These are phyloP conservation scores for Syzygium syzygioides DNA, from an alignment of 441 rosid species.

Conservation along the genomic window DNA sequence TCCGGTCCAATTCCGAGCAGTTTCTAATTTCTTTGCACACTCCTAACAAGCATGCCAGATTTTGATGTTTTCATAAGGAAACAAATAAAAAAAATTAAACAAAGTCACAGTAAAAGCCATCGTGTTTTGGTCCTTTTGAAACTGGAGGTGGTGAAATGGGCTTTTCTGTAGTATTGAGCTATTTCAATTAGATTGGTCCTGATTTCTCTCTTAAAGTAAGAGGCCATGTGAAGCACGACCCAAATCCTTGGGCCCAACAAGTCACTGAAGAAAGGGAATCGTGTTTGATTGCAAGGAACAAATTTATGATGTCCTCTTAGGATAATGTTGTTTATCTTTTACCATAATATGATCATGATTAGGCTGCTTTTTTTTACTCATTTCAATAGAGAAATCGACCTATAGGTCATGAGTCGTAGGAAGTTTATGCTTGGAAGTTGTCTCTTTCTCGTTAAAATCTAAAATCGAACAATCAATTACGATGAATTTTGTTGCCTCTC, in stretches of 20 bases:
- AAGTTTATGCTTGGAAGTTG: background rate
- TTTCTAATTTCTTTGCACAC: too few relatives aligned
- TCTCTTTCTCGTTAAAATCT: background rate
- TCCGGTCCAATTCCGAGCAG: too few relatives aligned
- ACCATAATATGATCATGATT: background rate
- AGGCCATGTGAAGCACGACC: background rate
- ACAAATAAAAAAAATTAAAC: background rate
- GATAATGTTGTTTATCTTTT: background rate
- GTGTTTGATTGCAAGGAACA: background rate
- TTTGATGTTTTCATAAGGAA: background rate
- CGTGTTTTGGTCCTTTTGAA: background rate
- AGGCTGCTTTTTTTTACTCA: background rate
- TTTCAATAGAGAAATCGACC: background rate
- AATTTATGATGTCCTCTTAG: background rate
- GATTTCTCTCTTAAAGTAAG: background rate
- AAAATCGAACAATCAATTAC: background rate
- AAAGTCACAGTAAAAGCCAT: background rate
- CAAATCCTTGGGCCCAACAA: background rate
- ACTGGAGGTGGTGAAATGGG: background rate
- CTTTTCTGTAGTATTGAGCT: background rate
- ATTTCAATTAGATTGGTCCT: background rate
- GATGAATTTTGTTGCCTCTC: background rate
- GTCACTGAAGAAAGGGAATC: background rate
- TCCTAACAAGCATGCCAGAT: background rate
- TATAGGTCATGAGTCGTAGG: background rate